phyloP scores from a whole-genome alignment of 768 basidiomycete genomes.

The Termitomyces sp. region DNA sequence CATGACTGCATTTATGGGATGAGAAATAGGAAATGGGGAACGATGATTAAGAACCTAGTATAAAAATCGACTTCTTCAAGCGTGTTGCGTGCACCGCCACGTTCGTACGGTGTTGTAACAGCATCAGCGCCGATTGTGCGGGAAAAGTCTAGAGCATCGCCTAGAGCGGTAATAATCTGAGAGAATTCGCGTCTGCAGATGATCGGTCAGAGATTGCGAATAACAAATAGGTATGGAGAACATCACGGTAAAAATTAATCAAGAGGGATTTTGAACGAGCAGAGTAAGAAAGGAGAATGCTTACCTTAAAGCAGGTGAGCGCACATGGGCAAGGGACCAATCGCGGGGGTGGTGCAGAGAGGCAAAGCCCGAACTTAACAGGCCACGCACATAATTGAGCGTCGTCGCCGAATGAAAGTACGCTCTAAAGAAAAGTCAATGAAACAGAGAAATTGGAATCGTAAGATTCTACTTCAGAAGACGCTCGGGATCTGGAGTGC shows the following conservation, averaged over 20 bases:
- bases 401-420: slow-evolving; percentile 97
- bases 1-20: slow-evolving; percentile 50
- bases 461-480: slow-evolving; percentile 59
- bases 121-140: slow-evolving; percentile 73
- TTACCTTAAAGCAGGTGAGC: slow-evolving; percentile 69
- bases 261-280: not conserved
- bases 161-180: slow-evolving; percentile 73
- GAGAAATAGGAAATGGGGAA: not conserved
- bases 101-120: slow-evolving; percentile 50
- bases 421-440: slow-evolving; percentile 44
- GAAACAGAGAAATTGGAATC: not conserved
- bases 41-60: slow-evolving; percentile 53
- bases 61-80: slow-evolving; percentile 92
- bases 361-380: slow-evolving; percentile 90
- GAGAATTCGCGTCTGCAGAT: slow-evolving; percentile 70
- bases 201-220: not conserved
- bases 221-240: not conserved
- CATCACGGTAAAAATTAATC: not conserved
- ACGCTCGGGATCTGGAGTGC: slow-evolving; percentile 86
- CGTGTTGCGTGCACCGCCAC: slow-evolving; percentile 62
- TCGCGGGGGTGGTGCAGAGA: slow-evolving; percentile 85
- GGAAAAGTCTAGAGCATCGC: slow-evolving; percentile 92
- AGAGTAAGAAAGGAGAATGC: slow-evolving; percentile 6
- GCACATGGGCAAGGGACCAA: slow-evolving; percentile 92
- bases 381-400: slow-evolving; percentile 83